These are phyloP conservation scores for Tetramitus jugosus DNA, from an alignment of 208 protist species.

Conservation along the genomic window DNA sequence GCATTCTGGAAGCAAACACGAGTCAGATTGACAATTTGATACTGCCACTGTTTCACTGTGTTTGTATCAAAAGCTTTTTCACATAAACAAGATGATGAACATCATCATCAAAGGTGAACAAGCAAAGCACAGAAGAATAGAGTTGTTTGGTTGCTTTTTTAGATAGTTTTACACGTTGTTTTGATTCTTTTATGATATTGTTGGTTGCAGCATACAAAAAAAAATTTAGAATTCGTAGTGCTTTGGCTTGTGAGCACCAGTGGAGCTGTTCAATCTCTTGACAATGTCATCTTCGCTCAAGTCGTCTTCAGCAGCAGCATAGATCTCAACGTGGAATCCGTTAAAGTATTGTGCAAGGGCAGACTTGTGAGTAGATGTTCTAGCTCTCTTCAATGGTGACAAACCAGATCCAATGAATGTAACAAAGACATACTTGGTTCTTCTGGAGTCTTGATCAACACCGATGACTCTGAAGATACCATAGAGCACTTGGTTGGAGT, in stretches of 20 bases:
- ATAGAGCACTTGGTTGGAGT: neutral
- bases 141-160: neutral
- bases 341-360: neutral
- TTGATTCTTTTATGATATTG: neutral
- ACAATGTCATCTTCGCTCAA: neutral
- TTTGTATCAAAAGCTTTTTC: too few species aligned
- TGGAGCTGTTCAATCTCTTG: neutral
- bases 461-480: neutral
- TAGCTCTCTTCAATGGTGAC: neutral
- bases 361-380: neutral
- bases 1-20: neutral
- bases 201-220: neutral
- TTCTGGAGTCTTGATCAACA: constrained; percentile 19
- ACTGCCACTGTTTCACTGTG: neutral
- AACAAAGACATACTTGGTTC: constrained; percentile 13
- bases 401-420: neutral
- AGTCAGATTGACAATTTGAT: constrained; percentile 19
- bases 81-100: too few species aligned
- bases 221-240: constrained; percentile 4
- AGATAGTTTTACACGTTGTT: neutral
- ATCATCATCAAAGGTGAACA: too few species aligned
- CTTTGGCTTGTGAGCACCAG: constrained; percentile 21
- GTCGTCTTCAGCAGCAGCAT: neutral
- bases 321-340: neutral
- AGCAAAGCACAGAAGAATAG: neutral